phyloP scores from a whole-genome alignment of 225 moss, liverwort and hornwort genomes.

The Ulota crispa region DNA sequence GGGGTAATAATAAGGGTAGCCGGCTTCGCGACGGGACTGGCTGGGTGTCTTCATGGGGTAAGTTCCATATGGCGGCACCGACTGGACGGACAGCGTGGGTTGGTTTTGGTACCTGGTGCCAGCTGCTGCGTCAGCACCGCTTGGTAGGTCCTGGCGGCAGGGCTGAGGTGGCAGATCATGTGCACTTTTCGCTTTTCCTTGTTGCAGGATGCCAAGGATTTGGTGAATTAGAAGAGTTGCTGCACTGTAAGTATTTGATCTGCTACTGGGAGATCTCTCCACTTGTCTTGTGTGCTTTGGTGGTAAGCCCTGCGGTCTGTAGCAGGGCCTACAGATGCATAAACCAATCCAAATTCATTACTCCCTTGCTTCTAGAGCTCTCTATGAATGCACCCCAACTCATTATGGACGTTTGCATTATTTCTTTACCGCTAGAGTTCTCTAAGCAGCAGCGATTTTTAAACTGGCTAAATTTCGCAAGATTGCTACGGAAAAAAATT shows the following conservation, averaged over 20 bases:
- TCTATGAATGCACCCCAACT: too few relatives aligned
- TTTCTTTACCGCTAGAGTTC: too few relatives aligned
- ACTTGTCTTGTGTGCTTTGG: too few relatives aligned
- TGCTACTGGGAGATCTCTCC: too few relatives aligned
- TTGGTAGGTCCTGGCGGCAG: neutral
- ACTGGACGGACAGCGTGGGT: neutral
- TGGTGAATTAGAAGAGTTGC: neutral
- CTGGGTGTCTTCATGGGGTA: slow-evolving; percentile 23
- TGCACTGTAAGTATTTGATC: neutral
- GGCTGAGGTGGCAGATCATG: slow-evolving; percentile 6
- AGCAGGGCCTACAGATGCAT: neutral
- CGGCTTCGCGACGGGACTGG: slow-evolving; percentile 23
- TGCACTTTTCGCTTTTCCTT: neutral
- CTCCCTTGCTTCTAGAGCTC: neutral
- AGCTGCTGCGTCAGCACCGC: too few relatives aligned
- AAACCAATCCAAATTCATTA: neutral
- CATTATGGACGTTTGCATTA: too few relatives aligned
- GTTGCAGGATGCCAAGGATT: neutral
- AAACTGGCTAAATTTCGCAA: too few relatives aligned
- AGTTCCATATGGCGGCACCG: slow-evolving; percentile 30
- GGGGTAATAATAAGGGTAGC: neutral
- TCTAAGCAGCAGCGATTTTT: too few relatives aligned
- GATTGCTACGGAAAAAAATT: too few relatives aligned
- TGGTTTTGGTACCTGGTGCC: neutral
- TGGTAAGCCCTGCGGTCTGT: neutral